A percentile compares a stretch with the other conserved stretches of the same genome.
These are phyloP conservation scores for Aegle marmelos DNA, from an alignment of 345 rosid species.

Conservation along the genomic window DNA sequence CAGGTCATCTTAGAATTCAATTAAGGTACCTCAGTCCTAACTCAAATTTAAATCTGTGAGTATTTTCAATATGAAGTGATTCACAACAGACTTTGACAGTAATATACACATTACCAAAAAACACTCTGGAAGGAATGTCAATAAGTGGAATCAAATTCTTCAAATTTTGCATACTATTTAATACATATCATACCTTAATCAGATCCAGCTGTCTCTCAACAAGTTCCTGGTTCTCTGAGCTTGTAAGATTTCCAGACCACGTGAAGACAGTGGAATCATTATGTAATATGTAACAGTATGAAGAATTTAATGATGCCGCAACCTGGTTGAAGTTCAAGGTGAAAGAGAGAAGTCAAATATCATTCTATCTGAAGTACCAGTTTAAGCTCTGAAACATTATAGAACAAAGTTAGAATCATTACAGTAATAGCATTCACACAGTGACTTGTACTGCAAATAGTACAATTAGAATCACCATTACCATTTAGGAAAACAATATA, in stretches of 20 bases:
- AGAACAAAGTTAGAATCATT: background rate
- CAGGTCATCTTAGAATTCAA: background rate
- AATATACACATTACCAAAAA: background rate
- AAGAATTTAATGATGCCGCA: slow-evolving; percentile 82
- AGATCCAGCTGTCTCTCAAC: slow-evolving; percentile 93
- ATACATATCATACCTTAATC: slow-evolving; percentile 66
- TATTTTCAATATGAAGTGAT: background rate
- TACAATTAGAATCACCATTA: background rate
- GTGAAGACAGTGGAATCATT: slow-evolving; percentile 71
- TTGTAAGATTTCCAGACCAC: slow-evolving; percentile 87
- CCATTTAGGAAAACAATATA: background rate
- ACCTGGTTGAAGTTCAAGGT: slow-evolving; percentile 46
- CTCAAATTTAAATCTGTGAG: background rate
- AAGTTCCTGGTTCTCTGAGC: slow-evolving; percentile 74
- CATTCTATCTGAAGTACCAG: background rate
- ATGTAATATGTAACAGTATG: slow-evolving; percentile 91
- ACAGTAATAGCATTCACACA: background rate
- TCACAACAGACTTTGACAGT: background rate
- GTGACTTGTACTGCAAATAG: background rate
- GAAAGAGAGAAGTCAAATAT: background rate
- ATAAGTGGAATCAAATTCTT: slow-evolving; percentile 7
- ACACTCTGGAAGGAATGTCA: background rate
- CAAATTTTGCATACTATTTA: slow-evolving; percentile 6
- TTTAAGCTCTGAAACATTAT: background rate
- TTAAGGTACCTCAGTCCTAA: slow-evolving; percentile 3